Base-by-base conservation (phyloP, 805 yeast genomes). In the Candida patagonica region DNA sequence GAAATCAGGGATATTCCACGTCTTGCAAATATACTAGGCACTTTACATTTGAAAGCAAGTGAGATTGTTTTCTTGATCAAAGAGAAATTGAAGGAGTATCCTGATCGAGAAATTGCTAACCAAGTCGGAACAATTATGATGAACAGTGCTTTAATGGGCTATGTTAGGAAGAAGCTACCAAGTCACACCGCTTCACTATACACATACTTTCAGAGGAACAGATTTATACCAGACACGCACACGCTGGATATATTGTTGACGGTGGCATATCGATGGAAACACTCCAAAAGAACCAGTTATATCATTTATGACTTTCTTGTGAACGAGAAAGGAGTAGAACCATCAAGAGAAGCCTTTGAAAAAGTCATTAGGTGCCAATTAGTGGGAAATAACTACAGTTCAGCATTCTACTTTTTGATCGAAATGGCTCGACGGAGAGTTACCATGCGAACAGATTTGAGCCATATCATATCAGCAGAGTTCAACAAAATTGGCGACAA, bases 201-300 rank as follows among this genome's bases (percentile, higher is more conserved):
- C 13, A 15, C n/a, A 8, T 12, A 16, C 10, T 16, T 30, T 15
- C 6, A 6, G 10, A n/a, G 13, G 8, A 16, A 7, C 5, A 23
- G 15, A 30, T 30, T 30, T 15, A 15, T 27, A 6, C 47, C 47
- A 5, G 41, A 48, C 22, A 15, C 27, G 2, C 38, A 35, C 15
- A 49, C 54, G 3, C 40, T 45, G n/a, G 44, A 44, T 12, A 26
- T 35, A 8, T 42, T 51, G n/a, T 26, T 41, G 5, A 17, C 24
- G 12, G 38, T 42, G 1, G 57, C 59, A 3, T 51, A 37, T 30
- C 47, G 55, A 10, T 40, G 57, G 36, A 55, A 60, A 6, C 55
- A 56, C 36, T 46, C 61, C 10, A 56, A 59, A 37, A 47, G 50
- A 15, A 45, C 55, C 12, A 31, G 48, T 19, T 44, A 45, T 30